Evolutionary conservation across 108 stramenopile genomes (phyloP).

Genomic region (Pseudonitzschia pungens): DNA sequence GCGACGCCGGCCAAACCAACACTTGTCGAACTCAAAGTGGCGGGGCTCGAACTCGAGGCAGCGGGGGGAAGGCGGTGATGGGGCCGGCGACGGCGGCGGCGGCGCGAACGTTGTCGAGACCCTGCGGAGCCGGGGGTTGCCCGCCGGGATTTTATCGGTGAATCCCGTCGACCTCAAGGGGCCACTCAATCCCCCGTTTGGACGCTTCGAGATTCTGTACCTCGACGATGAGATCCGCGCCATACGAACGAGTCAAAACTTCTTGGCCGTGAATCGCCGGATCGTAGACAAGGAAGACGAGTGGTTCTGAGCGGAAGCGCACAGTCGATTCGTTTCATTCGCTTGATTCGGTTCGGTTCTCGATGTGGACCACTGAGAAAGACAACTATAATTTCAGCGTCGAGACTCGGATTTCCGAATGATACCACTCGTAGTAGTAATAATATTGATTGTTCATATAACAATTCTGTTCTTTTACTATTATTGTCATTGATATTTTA

Average conservation of each 20-base stretch:
- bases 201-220: slow-evolving; percentile 70
- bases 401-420: no score
- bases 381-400: no score
- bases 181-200: slow-evolving; percentile 66
- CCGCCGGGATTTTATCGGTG: slow-evolving; percentile 42
- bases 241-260: slow-evolving; percentile 64
- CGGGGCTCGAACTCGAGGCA: slow-evolving; percentile 58
- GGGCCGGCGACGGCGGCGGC: background rate
- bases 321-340: no score
- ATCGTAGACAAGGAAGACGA: slow-evolving; percentile 38
- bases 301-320: slow-evolving; percentile 33
- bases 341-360: no score
- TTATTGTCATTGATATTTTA: no score
- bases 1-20: slow-evolving; percentile 49
- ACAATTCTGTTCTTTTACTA: no score
- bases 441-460: no score
- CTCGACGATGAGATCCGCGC: slow-evolving; percentile 68
- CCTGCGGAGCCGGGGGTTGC: slow-evolving; percentile 34
- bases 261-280: slow-evolving; percentile 59
- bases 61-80: background rate
- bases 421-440: no score
- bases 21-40: slow-evolving; percentile 58
- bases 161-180: slow-evolving; percentile 67
- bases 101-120: slow-evolving; percentile 5
- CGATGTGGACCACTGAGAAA: no score